Base-by-base conservation (phyloP, 2,329 filamentous ascomycete species). In the Sarocladium kiliense region DNA sequence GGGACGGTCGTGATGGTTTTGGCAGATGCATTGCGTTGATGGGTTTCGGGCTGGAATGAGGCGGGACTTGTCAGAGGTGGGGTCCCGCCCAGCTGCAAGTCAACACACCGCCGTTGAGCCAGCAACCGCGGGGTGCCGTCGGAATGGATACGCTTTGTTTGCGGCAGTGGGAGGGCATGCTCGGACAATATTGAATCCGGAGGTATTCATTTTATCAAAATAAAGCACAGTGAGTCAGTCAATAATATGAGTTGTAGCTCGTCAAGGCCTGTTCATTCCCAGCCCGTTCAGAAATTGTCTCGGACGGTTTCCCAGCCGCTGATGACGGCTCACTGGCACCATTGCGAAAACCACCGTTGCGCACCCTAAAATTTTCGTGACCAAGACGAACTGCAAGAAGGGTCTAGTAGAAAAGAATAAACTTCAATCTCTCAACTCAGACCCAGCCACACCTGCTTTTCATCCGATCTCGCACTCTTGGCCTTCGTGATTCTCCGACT, bases 1-100 rank as follows among this genome's bases (percentile, higher is more conserved):
- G 47, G 27, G 27, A 11, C 19, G n/a, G 11, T 44, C 39, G 9
- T n/a, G 30, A 3, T 21, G 47, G 26, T 51, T 21, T 34, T 34
- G 47, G 26, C 30, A 16, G 30, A 51, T 34, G 26, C 30, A 27
- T 36, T 51, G 27, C 14, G 16, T 32, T 23, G 30, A 23, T 32
- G 47, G 3, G 47, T 34, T 51, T 51, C 47, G 27, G 47, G 47
- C 47, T 51, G 47, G 47, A 51, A 51, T 51, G 47, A 34, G 30
- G 47, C 18, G 47, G 47, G 47, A 47, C 44, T 47, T 26, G 7
- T 10, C 10, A 30, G 44, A 36, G 47, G 47, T 51, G 47, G 47
- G 47, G 47, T 51, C 21, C n/a, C n/a, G 30, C 18, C 47, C 47
- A 34, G 27, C n/a, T 36, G 25, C 27, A 51, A 51, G 47, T 51